phyloP scores from a whole-genome alignment of 2,329 filamentous ascomycete species.

The Chrysosporium queenslandicum region DNA sequence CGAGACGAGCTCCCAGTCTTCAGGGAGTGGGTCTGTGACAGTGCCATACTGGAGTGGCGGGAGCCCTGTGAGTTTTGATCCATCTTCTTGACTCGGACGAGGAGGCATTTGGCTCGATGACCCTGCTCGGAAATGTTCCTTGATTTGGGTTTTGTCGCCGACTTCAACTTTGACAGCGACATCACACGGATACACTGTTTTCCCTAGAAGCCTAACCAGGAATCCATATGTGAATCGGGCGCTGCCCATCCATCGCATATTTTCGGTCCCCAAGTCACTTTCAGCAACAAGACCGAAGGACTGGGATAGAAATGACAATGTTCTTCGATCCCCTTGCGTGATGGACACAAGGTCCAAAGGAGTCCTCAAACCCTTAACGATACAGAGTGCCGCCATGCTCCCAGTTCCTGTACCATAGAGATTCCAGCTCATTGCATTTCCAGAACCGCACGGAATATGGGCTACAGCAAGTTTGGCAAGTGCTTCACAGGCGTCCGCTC shows the following conservation, averaged over 20 bases:
- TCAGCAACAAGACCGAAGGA: slow-evolving; percentile 84
- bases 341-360: slow-evolving; percentile 78
- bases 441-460: slow-evolving; percentile 84
- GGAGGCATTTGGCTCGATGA: slow-evolving; percentile 25
- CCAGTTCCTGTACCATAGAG: slow-evolving; percentile 69
- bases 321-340: slow-evolving; percentile 65
- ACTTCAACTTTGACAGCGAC: slow-evolving; percentile 75
- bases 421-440: slow-evolving; percentile 89
- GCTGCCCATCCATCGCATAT: slow-evolving; percentile 86
- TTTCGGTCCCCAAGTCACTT: slow-evolving; percentile 76
- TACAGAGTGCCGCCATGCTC: slow-evolving; percentile 65
- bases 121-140: slow-evolving; percentile 56
- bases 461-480: slow-evolving; percentile 68
- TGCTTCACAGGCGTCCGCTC: slow-evolving; percentile 63
- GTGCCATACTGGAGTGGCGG: slow-evolving; percentile 72
- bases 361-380: slow-evolving; percentile 79
- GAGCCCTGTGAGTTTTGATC: slow-evolving; percentile 46
- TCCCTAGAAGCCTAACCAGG: slow-evolving; percentile 61
- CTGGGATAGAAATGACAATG: slow-evolving; percentile 83
- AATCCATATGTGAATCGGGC: slow-evolving; percentile 79
- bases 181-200: slow-evolving; percentile 79
- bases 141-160: slow-evolving; percentile 62
- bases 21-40: slow-evolving; percentile 62
- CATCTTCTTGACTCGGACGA: slow-evolving; percentile 25
- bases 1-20: slow-evolving; percentile 63